phyloP scores from a whole-genome alignment of 2,329 filamentous ascomycete genomes.

The Dryadomyces quercivorus region DNA sequence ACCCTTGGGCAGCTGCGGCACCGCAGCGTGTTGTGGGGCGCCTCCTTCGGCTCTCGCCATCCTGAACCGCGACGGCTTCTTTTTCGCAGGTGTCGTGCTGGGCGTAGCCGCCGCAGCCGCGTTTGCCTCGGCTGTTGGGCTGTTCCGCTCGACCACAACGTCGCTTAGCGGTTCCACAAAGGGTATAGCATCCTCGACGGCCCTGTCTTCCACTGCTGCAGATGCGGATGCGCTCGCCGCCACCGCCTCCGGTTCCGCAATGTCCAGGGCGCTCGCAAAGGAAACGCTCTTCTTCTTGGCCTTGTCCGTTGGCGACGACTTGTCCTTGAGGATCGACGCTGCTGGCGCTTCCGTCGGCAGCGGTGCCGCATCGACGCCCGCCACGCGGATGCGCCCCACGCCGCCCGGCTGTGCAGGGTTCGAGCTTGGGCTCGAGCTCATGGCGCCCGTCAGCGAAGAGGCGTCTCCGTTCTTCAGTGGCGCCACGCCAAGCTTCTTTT shows the following conservation, averaged over 20 bases:
- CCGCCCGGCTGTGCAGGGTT: slow-evolving; percentile 23
- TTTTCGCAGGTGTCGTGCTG: slow-evolving; percentile 13
- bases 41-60: slow-evolving; percentile 19
- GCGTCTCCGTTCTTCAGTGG: slow-evolving; percentile 18
- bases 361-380: not conserved
- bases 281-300: slow-evolving; percentile 56
- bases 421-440: not conserved
- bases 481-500: slow-evolving; percentile 58
- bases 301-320: not conserved
- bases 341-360: slow-evolving; percentile 1
- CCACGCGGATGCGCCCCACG: slow-evolving; percentile 46
- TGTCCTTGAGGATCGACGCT: slow-evolving; percentile 5
- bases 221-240: not conserved
- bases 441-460: not conserved
- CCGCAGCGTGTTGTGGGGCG: slow-evolving; percentile 2
- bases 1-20: slow-evolving; percentile 20
- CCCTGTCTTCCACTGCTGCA: slow-evolving; percentile 3
- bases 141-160: slow-evolving; percentile 17
- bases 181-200: not conserved
- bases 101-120: not conserved
- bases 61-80: slow-evolving; percentile 41
- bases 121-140: not conserved
- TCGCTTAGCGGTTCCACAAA: slow-evolving; percentile 13
- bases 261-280: slow-evolving; percentile 66
- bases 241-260: slow-evolving; percentile 31